These are phyloP conservation scores for Mycena olivaceomarginata DNA, from an alignment of 768 basidiomycete genomes.

Conservation along the genomic window DNA sequence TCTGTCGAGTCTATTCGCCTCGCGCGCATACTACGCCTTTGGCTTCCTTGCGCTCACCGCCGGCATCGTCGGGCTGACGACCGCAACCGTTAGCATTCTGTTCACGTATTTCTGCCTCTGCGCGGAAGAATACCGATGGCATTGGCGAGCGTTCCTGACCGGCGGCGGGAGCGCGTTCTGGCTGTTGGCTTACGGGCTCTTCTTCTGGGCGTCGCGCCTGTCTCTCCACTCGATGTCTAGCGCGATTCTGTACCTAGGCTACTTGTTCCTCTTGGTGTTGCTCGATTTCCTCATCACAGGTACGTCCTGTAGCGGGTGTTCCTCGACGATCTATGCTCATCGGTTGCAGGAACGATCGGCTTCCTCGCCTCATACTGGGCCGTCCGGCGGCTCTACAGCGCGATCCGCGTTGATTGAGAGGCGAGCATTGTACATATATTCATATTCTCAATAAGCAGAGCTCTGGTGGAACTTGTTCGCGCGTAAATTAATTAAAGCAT, in stretches of 20 bases:
- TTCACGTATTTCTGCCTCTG: constrained; percentile 95
- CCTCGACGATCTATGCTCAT: not conserved
- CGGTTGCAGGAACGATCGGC: constrained; percentile 87
- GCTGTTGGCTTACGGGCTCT: constrained; percentile 91
- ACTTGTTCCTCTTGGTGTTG: constrained; percentile 88
- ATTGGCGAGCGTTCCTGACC: constrained; percentile 95
- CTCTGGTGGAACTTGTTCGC: constrained; percentile 8
- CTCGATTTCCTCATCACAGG: constrained; percentile 94
- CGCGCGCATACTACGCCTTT: constrained; percentile 96
- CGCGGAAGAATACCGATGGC: constrained; percentile 98
- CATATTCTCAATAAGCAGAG: constrained; percentile 21
- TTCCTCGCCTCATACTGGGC: constrained; percentile 95
- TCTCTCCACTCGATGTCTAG: constrained; percentile 89
- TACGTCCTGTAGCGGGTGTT: constrained; percentile 54
- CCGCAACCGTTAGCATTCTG: constrained; percentile 93
- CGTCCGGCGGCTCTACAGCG: constrained; percentile 87
- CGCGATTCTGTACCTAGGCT: constrained; percentile 91
- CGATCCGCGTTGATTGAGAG: constrained; percentile 83
- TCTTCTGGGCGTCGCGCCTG: constrained; percentile 93
- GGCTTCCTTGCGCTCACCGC: constrained; percentile 95
- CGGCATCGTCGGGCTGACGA: constrained; percentile 87
- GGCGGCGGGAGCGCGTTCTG: constrained; percentile 96
- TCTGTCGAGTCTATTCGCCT: constrained; percentile 93
- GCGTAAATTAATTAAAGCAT: constrained; percentile 16
- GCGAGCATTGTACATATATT: constrained; percentile 25